Percentiles rank a stretch among this genome's conserved stretches.
These are phyloP conservation scores for Phytophthora podocarpi DNA, from an alignment of 352 stramenopile genomes.

Conservation along the genomic window DNA sequence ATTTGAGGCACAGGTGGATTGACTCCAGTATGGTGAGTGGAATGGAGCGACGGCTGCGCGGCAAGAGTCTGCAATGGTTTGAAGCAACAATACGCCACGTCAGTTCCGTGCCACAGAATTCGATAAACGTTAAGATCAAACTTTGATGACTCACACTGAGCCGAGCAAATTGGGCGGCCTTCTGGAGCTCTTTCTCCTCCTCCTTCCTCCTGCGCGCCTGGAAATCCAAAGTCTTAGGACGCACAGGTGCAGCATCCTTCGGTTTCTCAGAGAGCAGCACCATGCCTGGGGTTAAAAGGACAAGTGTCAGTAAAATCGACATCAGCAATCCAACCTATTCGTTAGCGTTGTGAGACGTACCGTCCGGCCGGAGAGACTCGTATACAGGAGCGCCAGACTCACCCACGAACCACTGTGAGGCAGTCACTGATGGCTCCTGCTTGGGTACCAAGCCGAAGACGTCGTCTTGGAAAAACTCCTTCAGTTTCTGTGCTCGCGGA, in stretches of 20 bases:
- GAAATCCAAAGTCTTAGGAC: conserved; percentile 75
- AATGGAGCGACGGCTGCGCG: conserved; percentile 73
- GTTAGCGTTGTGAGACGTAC: conserved; percentile 25
- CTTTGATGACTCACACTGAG: conserved; percentile 54
- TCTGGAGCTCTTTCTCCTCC: conserved; percentile 64
- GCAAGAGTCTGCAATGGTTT: conserved; percentile 50
- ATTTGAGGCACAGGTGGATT: conserved; percentile 14
- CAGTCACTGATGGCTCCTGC: conserved; percentile 35
- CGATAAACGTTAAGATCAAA: no score
- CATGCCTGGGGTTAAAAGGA: conserved; percentile 48
- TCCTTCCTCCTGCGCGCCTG: conserved; percentile 62
- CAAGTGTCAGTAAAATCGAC: not conserved
- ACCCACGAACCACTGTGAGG: conserved; percentile 62
- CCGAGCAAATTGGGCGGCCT: conserved; percentile 69
- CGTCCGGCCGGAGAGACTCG: conserved; percentile 59
- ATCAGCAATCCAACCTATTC: not conserved
- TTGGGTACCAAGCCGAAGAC: conserved; percentile 55
- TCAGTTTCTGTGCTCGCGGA: conserved; percentile 66
- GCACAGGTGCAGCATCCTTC: conserved; percentile 33
- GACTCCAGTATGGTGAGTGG: conserved; percentile 37
- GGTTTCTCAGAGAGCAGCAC: conserved; percentile 64
- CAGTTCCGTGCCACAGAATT: conserved; percentile 5
- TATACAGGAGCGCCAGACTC: conserved; percentile 43
- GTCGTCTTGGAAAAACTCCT: conserved; percentile 84
- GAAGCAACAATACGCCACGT: conserved; percentile 2